These are phyloP conservation scores for Thalassia testudinum DNA, from an alignment of 116 monocot species.

Conservation along the genomic window DNA sequence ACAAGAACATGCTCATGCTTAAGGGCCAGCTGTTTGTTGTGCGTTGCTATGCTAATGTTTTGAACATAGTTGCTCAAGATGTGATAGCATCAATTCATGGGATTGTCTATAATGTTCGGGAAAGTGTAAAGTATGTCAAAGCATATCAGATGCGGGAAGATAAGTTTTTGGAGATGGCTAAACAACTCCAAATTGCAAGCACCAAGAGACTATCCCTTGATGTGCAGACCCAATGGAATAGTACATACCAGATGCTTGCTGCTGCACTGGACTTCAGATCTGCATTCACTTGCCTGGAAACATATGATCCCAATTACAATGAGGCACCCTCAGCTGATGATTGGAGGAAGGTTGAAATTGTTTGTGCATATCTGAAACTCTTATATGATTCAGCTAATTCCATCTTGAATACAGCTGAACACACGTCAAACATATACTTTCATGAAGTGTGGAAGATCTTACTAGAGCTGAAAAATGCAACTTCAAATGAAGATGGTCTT, in stretches of 20 bases:
- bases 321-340: conserved; percentile 21
- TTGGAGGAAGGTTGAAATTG: conserved; percentile 23
- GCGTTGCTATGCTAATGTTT: conserved; percentile 26
- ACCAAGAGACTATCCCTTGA: conserved; percentile 16
- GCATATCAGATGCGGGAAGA: conserved; percentile 15
- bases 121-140: conserved; percentile 38
- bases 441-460: conserved; percentile 52
- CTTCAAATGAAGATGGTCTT: too few relatives aligned
- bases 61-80: conserved; percentile 20
- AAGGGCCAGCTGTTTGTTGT: conserved; percentile 28
- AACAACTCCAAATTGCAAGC: conserved; percentile 12
- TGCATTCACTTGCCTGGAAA: conserved; percentile 15
- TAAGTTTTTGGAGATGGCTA: conserved; percentile 19
- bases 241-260: conserved; percentile 27
- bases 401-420: conserved; percentile 16
- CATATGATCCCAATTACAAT: conserved; percentile 26
- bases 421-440: conserved; percentile 36
- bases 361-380: conserved; percentile 19
- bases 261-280: conserved; percentile 20
- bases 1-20: conserved; percentile 18
- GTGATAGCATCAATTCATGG: conserved; percentile 28
- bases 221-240: conserved; percentile 27
- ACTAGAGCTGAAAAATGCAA: conserved; percentile 24
- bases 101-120: conserved; percentile 30
- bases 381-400: conserved; percentile 18